Evolutionary conservation across 225 moss, liverwort and hornwort species (phyloP).

Genomic region (Climacium dendroides): DNA sequence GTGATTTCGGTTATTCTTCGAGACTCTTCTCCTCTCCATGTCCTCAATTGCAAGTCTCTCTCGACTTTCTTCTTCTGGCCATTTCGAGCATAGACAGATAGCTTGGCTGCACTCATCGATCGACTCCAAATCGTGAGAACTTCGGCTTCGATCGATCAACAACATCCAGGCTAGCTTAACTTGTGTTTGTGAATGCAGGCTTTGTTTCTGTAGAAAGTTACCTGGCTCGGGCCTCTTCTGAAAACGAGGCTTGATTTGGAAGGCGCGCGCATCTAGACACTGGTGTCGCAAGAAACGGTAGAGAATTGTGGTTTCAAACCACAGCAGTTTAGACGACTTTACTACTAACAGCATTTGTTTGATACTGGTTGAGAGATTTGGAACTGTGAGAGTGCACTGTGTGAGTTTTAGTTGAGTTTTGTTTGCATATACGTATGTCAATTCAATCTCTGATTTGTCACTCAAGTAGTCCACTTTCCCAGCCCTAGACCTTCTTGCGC

Average conservation of each 20-base stretch:
- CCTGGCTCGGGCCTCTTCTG: neutral
- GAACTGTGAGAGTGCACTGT: neutral
- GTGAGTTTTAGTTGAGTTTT: neutral
- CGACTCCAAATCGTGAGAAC: neutral
- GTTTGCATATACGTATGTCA: neutral
- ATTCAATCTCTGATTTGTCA: neutral
- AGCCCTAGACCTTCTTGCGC: neutral
- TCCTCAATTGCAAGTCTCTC: neutral
- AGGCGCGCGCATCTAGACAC: neutral
- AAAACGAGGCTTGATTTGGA: neutral
- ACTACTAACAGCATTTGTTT: neutral
- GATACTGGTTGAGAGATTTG: neutral
- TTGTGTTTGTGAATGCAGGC: neutral
- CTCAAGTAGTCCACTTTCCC: neutral
- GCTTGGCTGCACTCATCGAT: neutral
- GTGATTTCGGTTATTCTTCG: neutral
- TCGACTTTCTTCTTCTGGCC: neutral
- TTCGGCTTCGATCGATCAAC: neutral
- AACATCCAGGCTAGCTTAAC: no score
- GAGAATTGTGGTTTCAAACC: neutral
- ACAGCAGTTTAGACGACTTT: no score
- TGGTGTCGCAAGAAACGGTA: neutral
- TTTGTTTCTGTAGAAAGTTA: neutral
- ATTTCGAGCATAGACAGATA: neutral
- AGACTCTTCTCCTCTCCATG: neutral